Evolutionary conservation across 139 green algal genomes (phyloP).

Genomic region (Protoeuglena noctilucae): DNA sequence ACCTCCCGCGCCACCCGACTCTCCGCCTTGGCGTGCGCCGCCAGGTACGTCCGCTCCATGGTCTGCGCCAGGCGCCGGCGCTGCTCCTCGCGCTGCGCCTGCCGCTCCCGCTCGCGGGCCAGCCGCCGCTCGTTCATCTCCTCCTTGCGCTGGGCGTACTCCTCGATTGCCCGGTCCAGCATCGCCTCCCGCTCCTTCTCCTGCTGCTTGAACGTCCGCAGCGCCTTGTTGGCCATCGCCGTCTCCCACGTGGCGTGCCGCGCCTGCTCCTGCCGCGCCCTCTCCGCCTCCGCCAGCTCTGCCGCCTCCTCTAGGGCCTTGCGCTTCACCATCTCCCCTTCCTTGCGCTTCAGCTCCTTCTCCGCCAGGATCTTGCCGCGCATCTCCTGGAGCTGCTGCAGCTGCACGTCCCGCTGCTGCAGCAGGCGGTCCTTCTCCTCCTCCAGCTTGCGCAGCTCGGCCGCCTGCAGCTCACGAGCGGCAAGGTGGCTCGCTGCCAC

Average conservation of each 20-base stretch:
- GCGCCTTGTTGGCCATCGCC: slow-evolving; percentile 3
- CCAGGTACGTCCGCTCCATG: neutral
- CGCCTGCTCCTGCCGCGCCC: neutral
- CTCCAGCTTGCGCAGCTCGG: neutral
- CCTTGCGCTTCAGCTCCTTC: neutral
- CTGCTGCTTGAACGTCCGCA: slow-evolving; percentile 2
- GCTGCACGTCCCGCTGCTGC: slow-evolving; percentile 5
- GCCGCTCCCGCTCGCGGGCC: slow-evolving; percentile 1
- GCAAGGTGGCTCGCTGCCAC: too few relatives aligned
- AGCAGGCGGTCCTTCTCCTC: neutral
- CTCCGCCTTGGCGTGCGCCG: neutral
- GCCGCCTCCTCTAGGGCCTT: slow-evolving; percentile 3
- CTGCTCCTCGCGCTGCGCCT: slow-evolving; percentile 4
- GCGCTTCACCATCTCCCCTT: neutral
- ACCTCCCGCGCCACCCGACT: neutral
- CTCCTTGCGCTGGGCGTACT: slow-evolving; percentile 3
- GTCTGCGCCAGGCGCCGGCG: neutral
- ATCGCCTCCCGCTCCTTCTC: neutral
- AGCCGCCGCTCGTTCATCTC: neutral
- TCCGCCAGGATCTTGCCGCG: slow-evolving; percentile 1
- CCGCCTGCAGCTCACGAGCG: too few relatives aligned
- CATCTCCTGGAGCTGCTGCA: slow-evolving; percentile 4
- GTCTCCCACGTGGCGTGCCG: slow-evolving; percentile 1
- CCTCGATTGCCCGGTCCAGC: neutral
- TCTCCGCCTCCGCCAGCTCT: neutral